A percentile compares a stretch with the other conserved stretches of the same genome.
These are phyloP conservation scores for Gossypium schwendimanii DNA, from an alignment of 441 rosid genomes.

Conservation along the genomic window DNA sequence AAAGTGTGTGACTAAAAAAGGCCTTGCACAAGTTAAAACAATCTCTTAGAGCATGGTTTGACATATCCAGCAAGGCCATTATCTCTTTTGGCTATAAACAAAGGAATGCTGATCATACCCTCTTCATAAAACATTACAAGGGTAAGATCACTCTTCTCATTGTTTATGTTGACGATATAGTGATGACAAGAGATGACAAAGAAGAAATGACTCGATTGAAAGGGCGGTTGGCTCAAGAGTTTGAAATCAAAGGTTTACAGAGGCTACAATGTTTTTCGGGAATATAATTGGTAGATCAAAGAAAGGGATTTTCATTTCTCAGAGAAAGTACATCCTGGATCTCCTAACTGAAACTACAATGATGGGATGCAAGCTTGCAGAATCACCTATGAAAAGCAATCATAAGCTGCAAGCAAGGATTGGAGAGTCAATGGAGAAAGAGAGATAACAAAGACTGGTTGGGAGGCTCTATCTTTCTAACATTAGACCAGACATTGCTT, in stretches of 20 bases:
- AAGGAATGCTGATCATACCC: background rate
- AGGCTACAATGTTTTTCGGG: background rate
- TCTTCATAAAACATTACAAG: background rate
- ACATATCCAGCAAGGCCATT: background rate
- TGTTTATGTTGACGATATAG: background rate
- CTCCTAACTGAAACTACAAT: background rate
- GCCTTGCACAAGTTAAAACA: background rate
- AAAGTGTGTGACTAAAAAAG: background rate
- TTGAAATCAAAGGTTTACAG: background rate
- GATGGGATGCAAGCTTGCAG: background rate
- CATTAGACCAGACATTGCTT: background rate
- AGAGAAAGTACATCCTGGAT: background rate
- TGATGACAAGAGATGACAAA: background rate
- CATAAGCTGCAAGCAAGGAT: background rate
- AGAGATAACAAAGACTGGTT: background rate
- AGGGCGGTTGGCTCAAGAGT: no score
- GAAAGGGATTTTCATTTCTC: background rate
- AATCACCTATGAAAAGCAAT: background rate
- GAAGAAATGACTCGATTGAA: background rate
- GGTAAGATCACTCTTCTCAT: background rate
- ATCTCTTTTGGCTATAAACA: background rate
- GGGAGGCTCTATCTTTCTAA: background rate
- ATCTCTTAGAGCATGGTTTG: background rate
- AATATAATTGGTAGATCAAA: background rate
- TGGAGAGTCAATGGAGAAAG: background rate